Conservation (phyloP, 2,329 filamentous ascomycete species). For the Exophiala phaeomuriformis region DNA sequence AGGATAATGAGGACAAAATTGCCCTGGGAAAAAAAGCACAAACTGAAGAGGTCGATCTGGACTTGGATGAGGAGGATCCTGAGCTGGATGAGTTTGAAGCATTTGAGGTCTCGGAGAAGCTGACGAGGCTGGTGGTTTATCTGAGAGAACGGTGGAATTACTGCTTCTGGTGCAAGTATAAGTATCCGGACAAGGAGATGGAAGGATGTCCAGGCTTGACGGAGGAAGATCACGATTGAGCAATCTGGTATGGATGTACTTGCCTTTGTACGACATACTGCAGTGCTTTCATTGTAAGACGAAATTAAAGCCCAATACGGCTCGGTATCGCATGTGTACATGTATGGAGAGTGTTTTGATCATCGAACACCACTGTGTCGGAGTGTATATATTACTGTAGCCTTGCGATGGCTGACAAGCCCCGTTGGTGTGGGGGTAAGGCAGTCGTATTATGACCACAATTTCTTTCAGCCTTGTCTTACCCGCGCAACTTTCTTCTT, state of each 20-base stretch:
- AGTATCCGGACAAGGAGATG: constrained; percentile 64
- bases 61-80: constrained; percentile 69
- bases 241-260: no score
- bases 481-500: neutral
- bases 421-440: neutral
- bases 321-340: no score
- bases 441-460: neutral
- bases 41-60: constrained; percentile 48
- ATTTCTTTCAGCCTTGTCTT: neutral
- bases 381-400: neutral
- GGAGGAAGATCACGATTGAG: constrained; percentile 72
- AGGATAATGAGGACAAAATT: constrained; percentile 64
- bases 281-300: no score
- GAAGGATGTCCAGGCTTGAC: constrained; percentile 81
- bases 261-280: neutral
- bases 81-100: constrained; percentile 75
- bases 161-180: constrained; percentile 94
- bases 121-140: constrained; percentile 60
- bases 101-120: constrained; percentile 57
- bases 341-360: no score
- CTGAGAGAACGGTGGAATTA: constrained; percentile 67
- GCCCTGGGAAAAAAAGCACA: constrained; percentile 48
- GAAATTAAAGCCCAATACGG: neutral
- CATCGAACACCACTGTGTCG: no score
- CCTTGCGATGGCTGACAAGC: neutral